These are phyloP conservation scores for Leucogyrophana mollusca DNA, from an alignment of 768 basidiomycete genomes.

Conservation along the genomic window DNA sequence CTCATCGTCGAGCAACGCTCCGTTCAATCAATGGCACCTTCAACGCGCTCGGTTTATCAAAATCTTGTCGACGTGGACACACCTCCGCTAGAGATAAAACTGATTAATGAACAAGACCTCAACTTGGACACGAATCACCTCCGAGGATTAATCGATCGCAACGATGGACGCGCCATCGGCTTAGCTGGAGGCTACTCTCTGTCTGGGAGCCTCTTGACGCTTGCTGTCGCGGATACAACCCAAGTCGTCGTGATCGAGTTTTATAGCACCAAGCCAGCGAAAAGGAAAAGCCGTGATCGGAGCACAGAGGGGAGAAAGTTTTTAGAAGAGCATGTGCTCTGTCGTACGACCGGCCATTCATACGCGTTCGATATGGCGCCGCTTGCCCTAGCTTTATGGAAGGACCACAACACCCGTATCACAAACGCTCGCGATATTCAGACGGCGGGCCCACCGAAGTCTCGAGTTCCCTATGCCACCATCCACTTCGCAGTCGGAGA, in stretches of 20 bases:
- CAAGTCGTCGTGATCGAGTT: slow-evolving; percentile 28
- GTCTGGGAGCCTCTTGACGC: slow-evolving; percentile 20
- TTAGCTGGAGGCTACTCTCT: slow-evolving; percentile 23
- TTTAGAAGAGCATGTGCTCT: slow-evolving; percentile 26
- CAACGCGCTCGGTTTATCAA: slow-evolving; percentile 21
- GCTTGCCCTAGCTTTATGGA: slow-evolving; percentile 29
- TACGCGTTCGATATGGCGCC: slow-evolving; percentile 29
- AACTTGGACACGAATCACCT: slow-evolving; percentile 21
- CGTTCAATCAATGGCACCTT: slow-evolving; percentile 11
- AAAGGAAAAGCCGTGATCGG: slow-evolving; percentile 32
- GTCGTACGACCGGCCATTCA: slow-evolving; percentile 23
- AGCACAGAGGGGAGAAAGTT: slow-evolving; percentile 21
- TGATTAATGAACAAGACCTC: slow-evolving; percentile 17
- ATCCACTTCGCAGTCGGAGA: slow-evolving; percentile 13
- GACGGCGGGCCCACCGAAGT: slow-evolving; percentile 10
- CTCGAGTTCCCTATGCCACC: slow-evolving; percentile 19
- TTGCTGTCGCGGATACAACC: slow-evolving; percentile 26
- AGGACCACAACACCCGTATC: slow-evolving; percentile 31
- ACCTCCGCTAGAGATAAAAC: slow-evolving; percentile 15
- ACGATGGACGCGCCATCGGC: slow-evolving; percentile 31
- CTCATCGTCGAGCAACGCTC: too few relatives aligned
- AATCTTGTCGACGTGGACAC: slow-evolving; percentile 24
- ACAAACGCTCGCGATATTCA: slow-evolving; percentile 31
- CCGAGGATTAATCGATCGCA: slow-evolving; percentile 24
- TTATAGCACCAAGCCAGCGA: slow-evolving; percentile 10